Evolutionary conservation across 768 basidiomycete species (phyloP), one percentile per base, ranked within the genome.

Genomic region (Mycena polygramma): DNA sequence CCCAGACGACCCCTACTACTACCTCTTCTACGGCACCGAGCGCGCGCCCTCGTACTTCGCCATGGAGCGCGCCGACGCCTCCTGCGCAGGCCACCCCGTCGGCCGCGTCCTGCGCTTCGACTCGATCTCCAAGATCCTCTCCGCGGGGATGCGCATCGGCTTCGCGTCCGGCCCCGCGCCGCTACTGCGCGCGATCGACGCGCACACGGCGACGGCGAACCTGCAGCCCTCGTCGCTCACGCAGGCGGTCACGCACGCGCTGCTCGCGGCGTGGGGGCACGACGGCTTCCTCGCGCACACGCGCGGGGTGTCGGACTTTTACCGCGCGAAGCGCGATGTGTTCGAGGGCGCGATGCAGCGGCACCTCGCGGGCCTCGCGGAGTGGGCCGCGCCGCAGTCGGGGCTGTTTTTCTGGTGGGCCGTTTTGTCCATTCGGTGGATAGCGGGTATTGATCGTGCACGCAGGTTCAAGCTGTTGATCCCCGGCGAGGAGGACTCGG

Each of bases 331-430:
- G 80, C 85, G 94, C 65, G 91, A 95, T 74, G 83, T 90, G 24
- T 97, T 98, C 78, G 92, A 95, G 79, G 79, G 77, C 2, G 91
- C 92, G 57, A 90, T 96, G 84, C 84, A 87, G 75, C 89, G 87
- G 76, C 88, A 97, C 79, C 87, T 98, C n/a, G 81, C 43, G 1
- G 94, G 90, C 4, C 83, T 97, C 39, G 95, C 90, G 20, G 89
- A 92, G 78, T 93, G 92, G 92, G 82, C 77, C 63, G 79, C 83
- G 0, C 94, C 94, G 11, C 90, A 91, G 74, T 89, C 93, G 26
- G 93, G 94, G 71, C 94, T 97, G 94, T 97, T 97, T 84, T 90
- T 95, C 78, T 97, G 94, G 93, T 91, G 48, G 30, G 89, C 11
- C 57, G 49, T 43, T 9, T 53, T 45, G 14, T 1, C 19, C 39